These are phyloP conservation scores for Candolleomyces aberdarensis DNA, from an alignment of 768 basidiomycete species.

Conservation along the genomic window DNA sequence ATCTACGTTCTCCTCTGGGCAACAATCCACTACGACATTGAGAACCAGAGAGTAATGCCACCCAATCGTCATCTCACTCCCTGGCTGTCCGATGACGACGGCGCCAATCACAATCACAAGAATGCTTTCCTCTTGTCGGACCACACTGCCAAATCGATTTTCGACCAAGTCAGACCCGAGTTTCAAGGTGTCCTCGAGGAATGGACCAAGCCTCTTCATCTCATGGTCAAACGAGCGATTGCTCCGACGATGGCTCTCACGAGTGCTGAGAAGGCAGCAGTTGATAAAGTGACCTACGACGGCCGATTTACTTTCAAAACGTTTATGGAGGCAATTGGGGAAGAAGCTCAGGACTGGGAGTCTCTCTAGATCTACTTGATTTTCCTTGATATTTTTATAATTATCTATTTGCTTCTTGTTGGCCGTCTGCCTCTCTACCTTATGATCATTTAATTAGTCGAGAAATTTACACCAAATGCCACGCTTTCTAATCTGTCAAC, in stretches of 20 bases:
- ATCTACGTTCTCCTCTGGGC: constrained; percentile 22
- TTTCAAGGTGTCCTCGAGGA: not conserved
- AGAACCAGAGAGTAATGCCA: not conserved
- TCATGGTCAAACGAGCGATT: not conserved
- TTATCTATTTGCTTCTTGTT: too few relatives aligned
- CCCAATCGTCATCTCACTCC: not conserved
- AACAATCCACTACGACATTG: constrained; percentile 1
- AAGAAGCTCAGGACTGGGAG: not conserved
- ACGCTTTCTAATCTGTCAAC: too few relatives aligned
- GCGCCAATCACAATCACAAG: not conserved
- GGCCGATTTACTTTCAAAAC: not conserved
- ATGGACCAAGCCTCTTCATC: not conserved
- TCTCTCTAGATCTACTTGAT: too few relatives aligned
- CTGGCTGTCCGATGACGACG: not conserved
- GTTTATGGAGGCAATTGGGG: not conserved
- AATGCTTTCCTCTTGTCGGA: not conserved
- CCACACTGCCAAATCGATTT: not conserved
- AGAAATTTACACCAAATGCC: too few relatives aligned
- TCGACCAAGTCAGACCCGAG: not conserved
- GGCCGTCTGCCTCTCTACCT: too few relatives aligned
- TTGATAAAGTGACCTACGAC: not conserved
- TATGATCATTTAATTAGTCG: too few relatives aligned
- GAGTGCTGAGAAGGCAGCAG: not conserved
- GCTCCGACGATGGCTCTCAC: not conserved
- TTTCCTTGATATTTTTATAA: too few relatives aligned